Base-by-base conservation (phyloP, 2,329 filamentous ascomycete genomes). In the Furcasterigmium sp. region DNA sequence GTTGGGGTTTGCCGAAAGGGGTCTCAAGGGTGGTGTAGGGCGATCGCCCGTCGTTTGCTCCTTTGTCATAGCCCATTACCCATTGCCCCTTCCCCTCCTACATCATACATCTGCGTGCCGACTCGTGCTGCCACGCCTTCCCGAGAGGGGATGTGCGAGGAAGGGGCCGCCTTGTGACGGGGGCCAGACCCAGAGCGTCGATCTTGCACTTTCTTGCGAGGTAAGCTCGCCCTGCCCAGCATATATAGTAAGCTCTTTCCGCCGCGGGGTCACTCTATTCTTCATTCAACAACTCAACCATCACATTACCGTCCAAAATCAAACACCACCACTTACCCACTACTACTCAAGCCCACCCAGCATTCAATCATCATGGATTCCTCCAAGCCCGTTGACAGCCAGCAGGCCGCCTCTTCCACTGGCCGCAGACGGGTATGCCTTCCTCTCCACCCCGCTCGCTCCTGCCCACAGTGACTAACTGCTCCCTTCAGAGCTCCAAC, bases 401-500 rank as follows among this genome's bases (percentile, higher is more conserved):
- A 39, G 10, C 34, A 39, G 14, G 13, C 11, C 8, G 42, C 37
- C 8, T 39, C 41, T 8, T 14, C 35, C 9, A 39, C 40, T 21
- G 39, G 41, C 8, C 47, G 47, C 41, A 48, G 45, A 48, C 44
- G 47, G 7, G 47, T 49, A 46, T 14, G 44, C 10, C 11, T n/a
- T 6, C 3, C n/a, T 5, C 32, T 4, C 8, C 32, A 18, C n/a
- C 11, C 3, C 2, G 15, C 6, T 35, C 9, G 11, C 8, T 17
- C 3, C 3, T 6, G 18, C n/a, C 5, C 4, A 4, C 32, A 5
- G 8, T 19, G 10, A 35, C 32, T 35, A 9, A 35, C 32, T 17
- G 3, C 15, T 35, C 9, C 36, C 34, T 14, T 21, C 44, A 72
- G 67, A 70, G 69, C 53, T 75, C 72, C 8, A 62, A 68, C 37